Evolutionary conservation across 768 basidiomycete species (phyloP), one percentile per base, ranked within the genome.

Genomic region (Suillus brevipes): DNA sequence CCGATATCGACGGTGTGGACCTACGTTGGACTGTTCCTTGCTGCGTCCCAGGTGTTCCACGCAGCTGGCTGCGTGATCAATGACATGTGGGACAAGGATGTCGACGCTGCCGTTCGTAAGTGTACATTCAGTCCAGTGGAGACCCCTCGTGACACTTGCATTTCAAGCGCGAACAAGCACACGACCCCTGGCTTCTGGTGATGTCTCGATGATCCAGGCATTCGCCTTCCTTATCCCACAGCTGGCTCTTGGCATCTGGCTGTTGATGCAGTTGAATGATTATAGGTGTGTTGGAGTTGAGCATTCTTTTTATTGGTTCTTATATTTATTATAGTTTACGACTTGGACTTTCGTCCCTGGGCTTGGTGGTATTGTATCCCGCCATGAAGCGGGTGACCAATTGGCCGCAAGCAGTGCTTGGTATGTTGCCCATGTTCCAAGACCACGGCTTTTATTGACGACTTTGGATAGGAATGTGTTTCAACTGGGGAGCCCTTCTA

Each of bases 401-500:
- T 56, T 74, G 74, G 72, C 74, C 74, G 9, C 74, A 75, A 55
- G 73, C 71, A 34, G 72, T 74, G 69, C 67, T 75, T 37, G 74
- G 73, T 74, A 61, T 4, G 66, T 14, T 25, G 7, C 9, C 2
- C 2, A 37, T 16, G 18, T 16, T n/a, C 3, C 23, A 25, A 25
- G n/a, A 38, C n/a, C 9, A 2, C 2, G 0, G 8, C 23, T 1
- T 14, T 57, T 25, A 25, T 38, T 37, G 2, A 57, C n/a, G 5
- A 2, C 13, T 5, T 23, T 13, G 14, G 14, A 57, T 37, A 57
- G 56, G 37, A 9, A 5, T 58, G 37, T 58, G 57, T 16, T 38
- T 40, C 38, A 58, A 58, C 1, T 58, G 57, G 57, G 57, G 57
- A 18, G 23, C 23, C 16, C 23, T 58, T 2, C 23, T 58, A 4